A percentile compares a stretch with the other conserved stretches of the same genome.
Conservation (phyloP, 768 basidiomycete genomes). For the Flagelloscypha sp. region DNA sequence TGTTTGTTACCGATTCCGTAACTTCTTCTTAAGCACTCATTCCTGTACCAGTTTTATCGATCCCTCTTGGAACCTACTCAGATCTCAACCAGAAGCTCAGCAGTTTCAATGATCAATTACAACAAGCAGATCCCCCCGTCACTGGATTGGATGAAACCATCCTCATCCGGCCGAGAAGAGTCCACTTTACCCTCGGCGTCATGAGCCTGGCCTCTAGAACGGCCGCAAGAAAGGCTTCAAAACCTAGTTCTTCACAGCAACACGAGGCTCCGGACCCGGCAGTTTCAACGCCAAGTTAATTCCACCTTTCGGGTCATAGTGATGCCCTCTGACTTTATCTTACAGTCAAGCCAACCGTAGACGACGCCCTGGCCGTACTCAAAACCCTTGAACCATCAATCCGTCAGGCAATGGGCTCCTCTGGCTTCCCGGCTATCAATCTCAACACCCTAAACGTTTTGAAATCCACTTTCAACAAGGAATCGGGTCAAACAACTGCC, state of each 20-base stretch:
- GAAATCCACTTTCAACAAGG: too few relatives aligned
- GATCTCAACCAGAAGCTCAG: too few relatives aligned
- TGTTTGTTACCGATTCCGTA: constrained; percentile 1
- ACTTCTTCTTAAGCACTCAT: constrained; percentile 3
- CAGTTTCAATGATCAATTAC: not conserved
- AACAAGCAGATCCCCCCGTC: constrained; percentile 6
- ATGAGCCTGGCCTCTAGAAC: constrained; percentile 28
- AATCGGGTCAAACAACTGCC: constrained; percentile 33
- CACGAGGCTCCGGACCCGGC: not conserved
- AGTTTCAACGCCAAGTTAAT: too few relatives aligned
- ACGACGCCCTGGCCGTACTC: constrained; percentile 36
- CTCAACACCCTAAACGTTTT: too few relatives aligned
- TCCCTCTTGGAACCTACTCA: too few relatives aligned
- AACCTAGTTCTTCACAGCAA: too few relatives aligned
- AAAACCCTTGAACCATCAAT: constrained; percentile 33
- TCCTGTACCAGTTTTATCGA: constrained; percentile 17
- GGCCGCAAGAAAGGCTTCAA: not conserved
- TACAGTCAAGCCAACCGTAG: too few relatives aligned
- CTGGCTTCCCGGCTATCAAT: too few relatives aligned
- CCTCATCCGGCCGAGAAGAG: constrained; percentile 45
- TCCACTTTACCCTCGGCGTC: constrained; percentile 71
- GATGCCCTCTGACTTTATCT: too few relatives aligned
- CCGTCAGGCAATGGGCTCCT: constrained; percentile 26
- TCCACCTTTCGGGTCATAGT: too few relatives aligned
- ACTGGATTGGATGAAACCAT: constrained; percentile 54